Evolutionary conservation across 106 monocot genomes (phyloP).

Genomic region (Apostasia ramifera): DNA sequence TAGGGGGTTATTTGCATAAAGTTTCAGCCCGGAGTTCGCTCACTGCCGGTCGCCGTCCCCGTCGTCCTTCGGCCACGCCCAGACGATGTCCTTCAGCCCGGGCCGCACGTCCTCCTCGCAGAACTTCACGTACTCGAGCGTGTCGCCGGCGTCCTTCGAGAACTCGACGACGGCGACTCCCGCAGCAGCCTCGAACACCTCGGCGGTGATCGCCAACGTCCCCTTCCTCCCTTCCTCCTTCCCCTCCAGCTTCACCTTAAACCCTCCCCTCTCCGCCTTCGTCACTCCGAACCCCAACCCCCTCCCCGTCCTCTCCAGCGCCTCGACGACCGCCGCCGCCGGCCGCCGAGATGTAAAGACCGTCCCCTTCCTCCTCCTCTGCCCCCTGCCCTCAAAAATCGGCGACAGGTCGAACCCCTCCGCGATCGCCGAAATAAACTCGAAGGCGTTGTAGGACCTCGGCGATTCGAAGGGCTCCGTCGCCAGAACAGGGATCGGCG

Average conservation of each 20-base stretch:
- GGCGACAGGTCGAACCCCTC: constrained; percentile 17
- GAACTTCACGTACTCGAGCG: constrained; percentile 52
- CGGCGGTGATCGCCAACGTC: constrained; percentile 43
- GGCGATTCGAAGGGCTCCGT: constrained; percentile 6
- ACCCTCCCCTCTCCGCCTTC: constrained; percentile 21
- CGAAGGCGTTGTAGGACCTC: constrained; percentile 23
- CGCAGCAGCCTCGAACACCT: constrained; percentile 52
- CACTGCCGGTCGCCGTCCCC: neutral
- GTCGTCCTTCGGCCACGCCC: constrained; percentile 63
- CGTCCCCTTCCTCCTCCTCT: constrained; percentile 16
- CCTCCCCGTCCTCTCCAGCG: constrained; percentile 37
- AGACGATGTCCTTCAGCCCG: constrained; percentile 60
- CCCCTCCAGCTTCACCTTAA: constrained; percentile 36
- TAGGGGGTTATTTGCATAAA: no score
- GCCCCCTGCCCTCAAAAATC: constrained; percentile 24
- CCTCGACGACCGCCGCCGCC: constrained; percentile 38
- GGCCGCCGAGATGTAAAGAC: constrained; percentile 51
- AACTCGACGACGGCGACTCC: constrained; percentile 65
- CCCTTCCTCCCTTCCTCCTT: constrained; percentile 36
- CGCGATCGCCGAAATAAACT: constrained; percentile 19
- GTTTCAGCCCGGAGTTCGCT: no score
- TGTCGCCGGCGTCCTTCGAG: constrained; percentile 45
- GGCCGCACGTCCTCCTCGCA: constrained; percentile 55
- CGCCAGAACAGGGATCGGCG: neutral
- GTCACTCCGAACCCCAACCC: constrained; percentile 30